These are phyloP conservation scores for Penicillium steckii DNA, from an alignment of 495 filamentous ascomycete species.

Conservation along the genomic window DNA sequence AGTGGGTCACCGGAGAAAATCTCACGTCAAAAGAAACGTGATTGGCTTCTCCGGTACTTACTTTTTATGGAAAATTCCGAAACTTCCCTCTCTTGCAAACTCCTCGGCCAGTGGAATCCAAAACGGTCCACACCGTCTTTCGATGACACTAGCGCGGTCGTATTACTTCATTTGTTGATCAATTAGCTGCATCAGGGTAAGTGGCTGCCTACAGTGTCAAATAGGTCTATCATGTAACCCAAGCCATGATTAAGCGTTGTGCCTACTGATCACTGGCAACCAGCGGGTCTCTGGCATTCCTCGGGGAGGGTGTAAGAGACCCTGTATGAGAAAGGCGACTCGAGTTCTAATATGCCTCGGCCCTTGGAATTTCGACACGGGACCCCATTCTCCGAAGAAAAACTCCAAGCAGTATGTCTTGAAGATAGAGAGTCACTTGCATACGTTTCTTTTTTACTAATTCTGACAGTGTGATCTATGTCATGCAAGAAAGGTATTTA, in stretches of 20 bases:
- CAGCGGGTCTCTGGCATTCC: background rate
- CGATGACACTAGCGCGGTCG: background rate
- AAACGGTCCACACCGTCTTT: background rate
- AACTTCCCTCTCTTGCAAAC: background rate
- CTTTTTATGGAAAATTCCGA: background rate
- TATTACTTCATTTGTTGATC: background rate
- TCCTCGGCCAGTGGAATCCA: background rate
- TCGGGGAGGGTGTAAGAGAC: background rate
- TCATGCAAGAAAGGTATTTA: background rate
- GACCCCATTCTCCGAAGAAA: background rate
- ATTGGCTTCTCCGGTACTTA: background rate
- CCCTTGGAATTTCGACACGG: background rate
- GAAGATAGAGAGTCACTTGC: background rate
- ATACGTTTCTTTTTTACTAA: background rate
- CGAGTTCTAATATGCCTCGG: background rate
- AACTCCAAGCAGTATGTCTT: background rate
- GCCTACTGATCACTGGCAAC: background rate
- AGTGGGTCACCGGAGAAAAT: no score
- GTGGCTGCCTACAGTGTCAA: background rate
- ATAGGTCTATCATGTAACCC: background rate
- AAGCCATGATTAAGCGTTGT: background rate
- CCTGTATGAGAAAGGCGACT: background rate
- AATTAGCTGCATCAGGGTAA: background rate
- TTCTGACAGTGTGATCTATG: background rate
- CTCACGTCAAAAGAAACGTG: background rate